Base-by-base conservation (phyloP, 2,329 filamentous ascomycete species). In the Aspergillus niger region DNA sequence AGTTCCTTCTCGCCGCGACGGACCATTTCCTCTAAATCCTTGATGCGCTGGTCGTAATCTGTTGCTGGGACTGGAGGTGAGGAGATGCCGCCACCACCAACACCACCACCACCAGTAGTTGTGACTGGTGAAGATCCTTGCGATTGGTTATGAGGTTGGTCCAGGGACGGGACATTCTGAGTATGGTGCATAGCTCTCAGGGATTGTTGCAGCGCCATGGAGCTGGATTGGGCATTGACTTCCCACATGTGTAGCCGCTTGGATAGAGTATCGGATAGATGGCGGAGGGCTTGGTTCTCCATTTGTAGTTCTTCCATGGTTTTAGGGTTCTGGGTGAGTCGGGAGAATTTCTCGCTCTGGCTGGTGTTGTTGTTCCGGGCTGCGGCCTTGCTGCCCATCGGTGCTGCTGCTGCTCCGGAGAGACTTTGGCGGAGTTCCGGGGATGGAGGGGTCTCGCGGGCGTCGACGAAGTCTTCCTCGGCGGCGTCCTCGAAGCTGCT, bases 231-330 rank as follows among this genome's bases (percentile, higher is more conserved):
- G 0, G 92, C 92, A 69, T 91, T 93, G 41, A 92, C 89, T 76
- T 99, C 94, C 79, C 97, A 99, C 63, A 92, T 90, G 69, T 95
- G 91, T n/a, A 99, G 84, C 0, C 94, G 87, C 68, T 90, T 91
- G 63, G 90, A 91, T 38, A 97, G 85, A 53, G 91, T 92, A 76
- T 98, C 93, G 8, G 96, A 86, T 68, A 92, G 88, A 59, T 90
- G 86, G 70, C 95, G 94, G 54, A 98, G 83, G 8, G 90, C 91
- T 63, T 90, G 85, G 74, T 98, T 99, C 72, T 98, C 92, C 52
- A 94, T 85, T 64, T 90, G 88, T 8, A 98, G 83, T 76, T 99
- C 95, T 75, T 99, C 95, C 63, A 92, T 82, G 2, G 89, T 90
- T 71, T 92, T 94, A 1, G 73, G 72, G 54, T 71, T 74, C 28